These are phyloP conservation scores for Rhizopus arrhizus DNA, from an alignment of 371 early-diverging fungal genomes.

Conservation along the genomic window DNA sequence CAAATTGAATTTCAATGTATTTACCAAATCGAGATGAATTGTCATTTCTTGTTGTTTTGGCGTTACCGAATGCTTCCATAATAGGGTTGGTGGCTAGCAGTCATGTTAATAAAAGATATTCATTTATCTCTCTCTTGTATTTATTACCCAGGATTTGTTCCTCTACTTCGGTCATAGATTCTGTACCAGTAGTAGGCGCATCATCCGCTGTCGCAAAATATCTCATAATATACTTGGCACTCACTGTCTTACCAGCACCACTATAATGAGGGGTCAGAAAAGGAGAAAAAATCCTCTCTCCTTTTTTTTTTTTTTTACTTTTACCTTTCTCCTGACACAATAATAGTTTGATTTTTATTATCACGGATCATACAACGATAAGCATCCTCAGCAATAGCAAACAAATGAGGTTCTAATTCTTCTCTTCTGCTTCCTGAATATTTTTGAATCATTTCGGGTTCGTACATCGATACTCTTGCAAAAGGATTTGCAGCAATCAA, in stretches of 20 bases:
- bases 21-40: constrained; percentile 99
- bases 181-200: constrained; percentile 49
- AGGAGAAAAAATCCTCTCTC: background rate
- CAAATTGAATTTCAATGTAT: constrained; percentile 93
- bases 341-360: constrained; percentile 93
- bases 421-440: constrained; percentile 93
- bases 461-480: constrained; percentile 83
- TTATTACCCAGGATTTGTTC: constrained; percentile 71
- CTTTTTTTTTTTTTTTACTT: background rate
- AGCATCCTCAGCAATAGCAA: constrained; percentile 98
- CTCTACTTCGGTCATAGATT: constrained; percentile 78
- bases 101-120: background rate
- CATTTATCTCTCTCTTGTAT: background rate
- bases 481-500: constrained; percentile 99
- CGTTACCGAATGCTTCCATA: constrained; percentile 99
- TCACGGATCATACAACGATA: constrained; percentile 94
- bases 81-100: constrained; percentile 92
- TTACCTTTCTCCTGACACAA: constrained; percentile 97
- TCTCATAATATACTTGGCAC: constrained; percentile 96
- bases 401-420: constrained; percentile 98
- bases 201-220: constrained; percentile 95
- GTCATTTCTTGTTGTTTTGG: constrained; percentile 99
- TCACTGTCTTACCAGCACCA: constrained; percentile 96
- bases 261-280: constrained; percentile 28
- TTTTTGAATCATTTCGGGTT: constrained; percentile 84